phyloP scores from a whole-genome alignment of 805 yeast species.

The Ogataea ramenticola region DNA sequence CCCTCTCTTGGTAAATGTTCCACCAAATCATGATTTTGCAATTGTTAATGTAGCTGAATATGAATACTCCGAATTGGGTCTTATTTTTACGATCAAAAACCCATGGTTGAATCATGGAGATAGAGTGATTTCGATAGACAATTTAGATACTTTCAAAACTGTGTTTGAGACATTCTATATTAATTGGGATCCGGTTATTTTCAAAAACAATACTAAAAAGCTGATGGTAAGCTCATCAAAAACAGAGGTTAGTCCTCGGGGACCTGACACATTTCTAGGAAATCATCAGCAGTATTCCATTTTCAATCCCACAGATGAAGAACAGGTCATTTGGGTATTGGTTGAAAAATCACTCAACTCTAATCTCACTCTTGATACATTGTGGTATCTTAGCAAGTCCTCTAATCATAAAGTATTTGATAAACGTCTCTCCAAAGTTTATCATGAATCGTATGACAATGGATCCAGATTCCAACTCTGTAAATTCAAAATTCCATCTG shows the following conservation, averaged over 20 bases:
- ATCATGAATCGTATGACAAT: slow-evolving; percentile 14
- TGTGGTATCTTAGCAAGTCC: slow-evolving; percentile 22
- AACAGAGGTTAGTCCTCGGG: not conserved
- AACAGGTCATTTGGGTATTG: slow-evolving; percentile 36
- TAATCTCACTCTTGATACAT: slow-evolving; percentile 8
- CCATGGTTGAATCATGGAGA: slow-evolving; percentile 31
- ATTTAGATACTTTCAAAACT: slow-evolving; percentile 12
- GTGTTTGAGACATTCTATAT: slow-evolving; percentile 49
- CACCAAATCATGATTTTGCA: slow-evolving; percentile 67
- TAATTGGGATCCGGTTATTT: slow-evolving; percentile 51
- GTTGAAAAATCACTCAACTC: slow-evolving; percentile 30
- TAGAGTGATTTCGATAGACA: slow-evolving; percentile 23
- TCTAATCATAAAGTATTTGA: slow-evolving; percentile 24
- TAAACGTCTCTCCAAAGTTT: slow-evolving; percentile 2
- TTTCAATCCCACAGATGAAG: slow-evolving; percentile 20
- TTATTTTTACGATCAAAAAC: slow-evolving; percentile 30
- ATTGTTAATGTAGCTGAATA: slow-evolving; percentile 31
- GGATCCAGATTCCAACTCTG: slow-evolving; percentile 26
- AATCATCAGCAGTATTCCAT: slow-evolving; percentile 40
- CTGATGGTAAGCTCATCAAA: slow-evolving; percentile 16
- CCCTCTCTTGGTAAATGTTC: slow-evolving; percentile 35
- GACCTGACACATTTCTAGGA: not conserved
- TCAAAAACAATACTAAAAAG: slow-evolving; percentile 9
- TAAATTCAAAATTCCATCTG: slow-evolving; percentile 11
- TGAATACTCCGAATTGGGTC: slow-evolving; percentile 8